Conservation (phyloP, 1,139 yeast genomes). For the Pichia sp. region DNA sequence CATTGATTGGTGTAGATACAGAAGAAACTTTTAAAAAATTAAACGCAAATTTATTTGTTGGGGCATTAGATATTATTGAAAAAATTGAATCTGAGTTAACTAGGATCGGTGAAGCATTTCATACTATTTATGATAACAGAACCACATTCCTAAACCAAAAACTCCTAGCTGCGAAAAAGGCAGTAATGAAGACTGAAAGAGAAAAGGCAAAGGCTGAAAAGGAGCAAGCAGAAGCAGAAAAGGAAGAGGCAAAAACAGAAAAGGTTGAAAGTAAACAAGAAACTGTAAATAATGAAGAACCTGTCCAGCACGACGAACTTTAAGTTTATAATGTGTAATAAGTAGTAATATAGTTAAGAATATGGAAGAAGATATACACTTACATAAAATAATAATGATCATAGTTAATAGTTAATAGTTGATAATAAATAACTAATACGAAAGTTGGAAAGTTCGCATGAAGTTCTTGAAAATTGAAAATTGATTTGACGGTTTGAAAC, state of each 20-base stretch:
- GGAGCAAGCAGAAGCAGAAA: background rate
- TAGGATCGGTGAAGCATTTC: background rate
- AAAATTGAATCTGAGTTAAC: background rate
- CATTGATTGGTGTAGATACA: background rate
- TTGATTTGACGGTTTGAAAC: background rate
- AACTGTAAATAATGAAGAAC: background rate
- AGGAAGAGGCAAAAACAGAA: background rate
- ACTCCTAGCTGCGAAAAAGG: slow-evolving; percentile 8
- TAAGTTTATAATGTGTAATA: background rate
- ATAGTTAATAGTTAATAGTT: no score
- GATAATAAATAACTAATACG: no score
- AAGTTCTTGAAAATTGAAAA: background rate
- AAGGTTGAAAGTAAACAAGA: background rate
- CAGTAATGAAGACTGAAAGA: slow-evolving; percentile 24
- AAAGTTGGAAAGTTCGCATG: background rate
- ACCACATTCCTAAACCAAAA: background rate
- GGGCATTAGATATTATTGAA: background rate
- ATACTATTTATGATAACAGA: background rate
- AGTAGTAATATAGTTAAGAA: no score
- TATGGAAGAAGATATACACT: no score
- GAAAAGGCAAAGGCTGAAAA: slow-evolving; percentile 3
- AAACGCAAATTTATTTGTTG: background rate
- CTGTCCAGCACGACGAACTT: background rate
- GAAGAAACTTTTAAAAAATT: background rate
- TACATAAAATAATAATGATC: no score